Evolutionary conservation across 2,329 filamentous ascomycete genomes (phyloP), one percentile per base, ranked within the genome.

Genomic region (Cercospora canescens): DNA sequence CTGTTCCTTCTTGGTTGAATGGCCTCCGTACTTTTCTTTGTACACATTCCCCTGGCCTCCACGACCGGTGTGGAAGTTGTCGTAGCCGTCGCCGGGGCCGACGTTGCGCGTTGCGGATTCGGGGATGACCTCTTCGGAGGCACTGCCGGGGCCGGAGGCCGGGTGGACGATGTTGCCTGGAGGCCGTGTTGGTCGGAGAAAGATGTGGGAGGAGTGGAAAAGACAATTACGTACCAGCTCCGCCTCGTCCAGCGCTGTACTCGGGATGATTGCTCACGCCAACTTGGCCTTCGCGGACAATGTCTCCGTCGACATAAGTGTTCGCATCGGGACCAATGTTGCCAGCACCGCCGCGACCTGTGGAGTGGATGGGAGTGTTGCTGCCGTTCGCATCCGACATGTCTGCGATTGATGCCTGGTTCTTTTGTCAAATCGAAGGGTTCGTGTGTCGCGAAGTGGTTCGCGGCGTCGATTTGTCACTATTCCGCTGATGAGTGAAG

Each of bases 331-430:
- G 79, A 64, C 84, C 82, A 67, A 88, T 87, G 75, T 88, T 88
- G 68, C 85, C 67, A 77, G 66, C 78, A 86, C 86, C 86, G 77
- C 86, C 86, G 69, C 86, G 84, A 65, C 86, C 86, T 70, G 86
- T 86, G 24, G 85, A 87, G 67, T 77, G 76, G 54, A 78, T 71
- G 30, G 64, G 67, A 54, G 69, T 65, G 60, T 68, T 62, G 1
- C 16, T 35, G 4, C 30, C 32, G 52, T 35, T 56, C 1, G 52
- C n/a, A 30, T 18, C 32, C 37, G 64, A 62, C 66, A 70, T 68
- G 50, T 16, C 62, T 48, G 32, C 28, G 1, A 24, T 24, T 8
- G 28, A 8, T n/a, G 52, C n/a, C 35, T 35, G 28, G 16, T 24
- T 18, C 9, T 21, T n/a, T 35, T 8, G 30, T 56, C n/a, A 16